These are phyloP conservation scores for Aspergillus affinis DNA, from an alignment of 495 filamentous ascomycete species.

Conservation along the genomic window DNA sequence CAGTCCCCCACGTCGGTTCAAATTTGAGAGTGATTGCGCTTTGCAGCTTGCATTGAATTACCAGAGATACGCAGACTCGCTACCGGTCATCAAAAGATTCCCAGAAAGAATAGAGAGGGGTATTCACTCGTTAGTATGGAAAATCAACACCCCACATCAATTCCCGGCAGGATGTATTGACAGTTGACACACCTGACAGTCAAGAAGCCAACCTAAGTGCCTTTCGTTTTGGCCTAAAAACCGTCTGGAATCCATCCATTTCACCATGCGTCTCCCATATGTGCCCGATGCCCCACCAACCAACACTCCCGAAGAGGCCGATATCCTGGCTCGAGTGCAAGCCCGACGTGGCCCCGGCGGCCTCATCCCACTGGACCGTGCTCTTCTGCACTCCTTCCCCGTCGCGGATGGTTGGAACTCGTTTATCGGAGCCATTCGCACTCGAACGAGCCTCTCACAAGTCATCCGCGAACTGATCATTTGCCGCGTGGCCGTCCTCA, in stretches of 20 bases:
- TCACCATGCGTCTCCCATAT: slow-evolving; percentile 73
- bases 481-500: slow-evolving; percentile 70
- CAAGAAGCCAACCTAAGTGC: slow-evolving; percentile 1
- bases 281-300: slow-evolving; percentile 55
- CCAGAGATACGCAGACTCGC: neutral
- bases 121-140: neutral
- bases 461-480: slow-evolving; percentile 71
- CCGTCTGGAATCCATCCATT: neutral
- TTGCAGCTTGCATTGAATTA: neutral
- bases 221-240: slow-evolving; percentile 1
- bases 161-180: neutral
- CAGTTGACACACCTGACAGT: neutral
- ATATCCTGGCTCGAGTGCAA: slow-evolving; percentile 60
- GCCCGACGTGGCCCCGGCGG: slow-evolving; percentile 62
- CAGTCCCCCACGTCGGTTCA: neutral
- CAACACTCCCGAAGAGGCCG: slow-evolving; percentile 41
- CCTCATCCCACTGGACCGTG: slow-evolving; percentile 68
- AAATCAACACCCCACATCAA: neutral
- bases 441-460: slow-evolving; percentile 56
- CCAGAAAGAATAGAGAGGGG: too few species aligned
- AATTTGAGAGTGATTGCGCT: neutral
- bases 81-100: neutral
- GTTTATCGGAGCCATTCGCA: slow-evolving; percentile 74
- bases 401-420: slow-evolving; percentile 80
- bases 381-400: slow-evolving; percentile 70